Conservation (phyloP, 441 rosid genomes). For the Geranium incanum region DNA sequence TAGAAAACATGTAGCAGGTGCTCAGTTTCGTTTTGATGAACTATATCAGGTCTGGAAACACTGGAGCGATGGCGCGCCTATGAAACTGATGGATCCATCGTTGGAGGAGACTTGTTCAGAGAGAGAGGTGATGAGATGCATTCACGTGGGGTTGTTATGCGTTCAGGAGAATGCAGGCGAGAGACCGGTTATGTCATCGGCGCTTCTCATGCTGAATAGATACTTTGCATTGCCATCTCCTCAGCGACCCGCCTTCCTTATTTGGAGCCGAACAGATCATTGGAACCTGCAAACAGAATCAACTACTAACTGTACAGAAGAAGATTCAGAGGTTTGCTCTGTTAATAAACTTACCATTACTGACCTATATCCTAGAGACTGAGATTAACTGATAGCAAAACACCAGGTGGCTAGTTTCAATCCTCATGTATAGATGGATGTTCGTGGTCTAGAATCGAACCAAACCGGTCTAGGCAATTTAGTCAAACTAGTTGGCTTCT, state of each 20-base stretch:
- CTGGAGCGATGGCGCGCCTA: constrained; percentile 33
- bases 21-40: not conserved
- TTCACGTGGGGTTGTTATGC: constrained; percentile 45
- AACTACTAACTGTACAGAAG: not conserved
- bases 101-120: constrained; percentile 19
- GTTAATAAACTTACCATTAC: not conserved
- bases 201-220: constrained; percentile 40
- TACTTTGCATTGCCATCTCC: constrained; percentile 31
- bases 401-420: no score
- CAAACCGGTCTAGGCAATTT: no score
- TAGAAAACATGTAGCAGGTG: no score
- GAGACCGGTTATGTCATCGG: constrained; percentile 46
- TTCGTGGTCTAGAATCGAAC: no score
- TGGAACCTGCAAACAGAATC: no score
- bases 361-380: constrained; percentile 7
- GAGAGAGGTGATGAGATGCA: constrained; percentile 39
- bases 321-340: not conserved
- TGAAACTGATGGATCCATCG: constrained; percentile 26
- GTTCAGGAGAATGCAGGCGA: constrained; percentile 39
- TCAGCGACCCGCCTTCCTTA: constrained; percentile 29
- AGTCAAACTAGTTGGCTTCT: not conserved
- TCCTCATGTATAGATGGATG: no score
- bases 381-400: no score
- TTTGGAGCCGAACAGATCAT: not conserved
- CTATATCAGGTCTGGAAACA: constrained; percentile 35